Evolutionary conservation across 129 eudicot genomes (phyloP).

Genomic region (Chrysanthemum makinoi): DNA sequence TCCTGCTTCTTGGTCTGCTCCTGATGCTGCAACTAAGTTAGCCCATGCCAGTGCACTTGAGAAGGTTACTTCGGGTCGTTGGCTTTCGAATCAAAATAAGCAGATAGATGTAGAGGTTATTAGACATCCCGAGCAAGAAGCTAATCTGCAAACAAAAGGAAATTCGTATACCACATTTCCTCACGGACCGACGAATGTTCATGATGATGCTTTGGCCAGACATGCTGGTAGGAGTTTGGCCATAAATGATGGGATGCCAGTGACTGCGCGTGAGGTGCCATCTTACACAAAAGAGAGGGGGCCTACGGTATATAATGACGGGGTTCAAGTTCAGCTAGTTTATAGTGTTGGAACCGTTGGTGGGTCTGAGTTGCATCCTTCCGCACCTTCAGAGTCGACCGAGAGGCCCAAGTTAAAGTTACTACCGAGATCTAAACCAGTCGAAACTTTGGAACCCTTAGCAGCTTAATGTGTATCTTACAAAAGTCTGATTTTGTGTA

Average conservation of each 20-base stretch:
- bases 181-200: constrained; percentile 28
- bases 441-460: constrained; percentile 43
- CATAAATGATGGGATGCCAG: constrained; percentile 38
- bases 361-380: constrained; percentile 10
- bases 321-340: constrained; percentile 31
- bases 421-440: constrained; percentile 79
- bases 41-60: constrained; percentile 97
- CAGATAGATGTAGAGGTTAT: constrained; percentile 65
- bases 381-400: constrained; percentile 40
- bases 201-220: constrained; percentile 33
- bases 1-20: constrained; percentile 57
- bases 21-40: constrained; percentile 68
- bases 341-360: too few species aligned
- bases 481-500: not conserved
- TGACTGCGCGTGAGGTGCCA: not conserved
- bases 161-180: constrained; percentile 20
- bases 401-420: constrained; percentile 85
- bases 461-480: constrained; percentile 13
- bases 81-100: constrained; percentile 73
- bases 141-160: constrained; percentile 34
- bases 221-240: constrained; percentile 48
- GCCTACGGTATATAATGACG: constrained; percentile 23
- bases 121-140: constrained; percentile 46
- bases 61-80: constrained; percentile 86
- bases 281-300: too few species aligned